Evolutionary conservation across 192 early-diverging fungal genomes (phyloP).

Genomic region (Entomortierella chlamydospora): DNA sequence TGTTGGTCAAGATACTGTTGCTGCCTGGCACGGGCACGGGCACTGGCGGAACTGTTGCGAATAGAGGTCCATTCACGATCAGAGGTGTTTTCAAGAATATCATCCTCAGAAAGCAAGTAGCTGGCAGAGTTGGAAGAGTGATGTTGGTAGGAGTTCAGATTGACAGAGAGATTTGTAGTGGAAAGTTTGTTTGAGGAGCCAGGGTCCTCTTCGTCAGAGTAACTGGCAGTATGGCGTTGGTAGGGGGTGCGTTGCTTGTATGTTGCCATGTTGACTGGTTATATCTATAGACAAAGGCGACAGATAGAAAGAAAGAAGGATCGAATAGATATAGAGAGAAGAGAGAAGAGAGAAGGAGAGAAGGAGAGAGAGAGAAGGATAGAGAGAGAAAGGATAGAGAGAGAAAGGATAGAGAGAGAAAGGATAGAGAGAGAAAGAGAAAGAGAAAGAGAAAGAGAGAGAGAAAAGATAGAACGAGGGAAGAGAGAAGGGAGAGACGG

Average conservation of each 20-base stretch:
- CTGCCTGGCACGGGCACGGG: slow-evolving; percentile 36
- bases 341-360: neutral
- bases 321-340: neutral
- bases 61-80: slow-evolving; percentile 45
- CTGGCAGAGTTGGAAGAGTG: neutral
- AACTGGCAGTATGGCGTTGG: slow-evolving; percentile 16
- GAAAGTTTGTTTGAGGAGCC: slow-evolving; percentile 1
- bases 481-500: neutral
- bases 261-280: slow-evolving; percentile 18
- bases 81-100: slow-evolving; percentile 29
- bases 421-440: neutral
- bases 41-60: slow-evolving; percentile 22
- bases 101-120: slow-evolving; percentile 1
- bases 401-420: neutral
- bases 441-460: neutral
- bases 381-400: neutral
- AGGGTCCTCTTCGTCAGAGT: slow-evolving; percentile 34
- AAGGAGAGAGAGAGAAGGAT: neutral
- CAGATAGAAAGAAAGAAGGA: neutral
- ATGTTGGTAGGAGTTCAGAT: slow-evolving; percentile 5
- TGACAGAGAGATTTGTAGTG: neutral
- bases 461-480: neutral
- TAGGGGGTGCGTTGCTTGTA: slow-evolving; percentile 52
- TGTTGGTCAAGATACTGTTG: slow-evolving; percentile 49
- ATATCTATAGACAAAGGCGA: neutral